Percentiles rank a stretch among this genome's conserved stretches.
phyloP scores from a whole-genome alignment of 495 filamentous ascomycete species.

The Trichoderma asperelloides region DNA sequence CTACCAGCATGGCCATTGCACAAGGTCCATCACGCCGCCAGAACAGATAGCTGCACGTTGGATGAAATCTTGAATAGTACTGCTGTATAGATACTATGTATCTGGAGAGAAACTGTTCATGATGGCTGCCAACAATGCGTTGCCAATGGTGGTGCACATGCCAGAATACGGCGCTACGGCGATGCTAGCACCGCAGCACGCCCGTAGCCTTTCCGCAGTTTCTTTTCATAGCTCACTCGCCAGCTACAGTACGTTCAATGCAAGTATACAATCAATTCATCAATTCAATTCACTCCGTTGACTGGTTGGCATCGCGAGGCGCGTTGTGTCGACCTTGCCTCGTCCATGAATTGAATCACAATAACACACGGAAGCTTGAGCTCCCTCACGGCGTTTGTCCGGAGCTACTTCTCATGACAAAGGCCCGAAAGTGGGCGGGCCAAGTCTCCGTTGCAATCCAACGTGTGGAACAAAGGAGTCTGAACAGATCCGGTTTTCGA shows the following conservation, averaged over 20 bases:
- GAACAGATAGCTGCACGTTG: no score
- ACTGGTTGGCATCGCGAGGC: no score
- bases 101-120: not conserved
- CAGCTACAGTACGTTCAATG: no score
- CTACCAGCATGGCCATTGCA: not conserved
- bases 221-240: no score
- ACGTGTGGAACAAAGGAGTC: not conserved
- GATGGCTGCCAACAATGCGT: not conserved
- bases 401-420: not conserved
- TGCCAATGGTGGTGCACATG: not conserved
- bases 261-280: no score
- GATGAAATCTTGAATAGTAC: not conserved
- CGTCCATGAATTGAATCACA: not conserved
- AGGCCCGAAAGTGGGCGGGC: not conserved
- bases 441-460: not conserved
- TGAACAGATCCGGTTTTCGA: not conserved
- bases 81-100: not conserved
- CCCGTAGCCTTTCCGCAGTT: no score
- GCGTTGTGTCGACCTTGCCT: not conserved
- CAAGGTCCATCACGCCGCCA: not conserved
- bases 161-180: not conserved
- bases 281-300: no score
- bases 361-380: not conserved
- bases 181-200: no score
- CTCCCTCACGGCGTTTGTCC: slow-evolving; percentile 1